Conservation (phyloP, 306 rosid genomes). For the Dalbergia oliveri region DNA sequence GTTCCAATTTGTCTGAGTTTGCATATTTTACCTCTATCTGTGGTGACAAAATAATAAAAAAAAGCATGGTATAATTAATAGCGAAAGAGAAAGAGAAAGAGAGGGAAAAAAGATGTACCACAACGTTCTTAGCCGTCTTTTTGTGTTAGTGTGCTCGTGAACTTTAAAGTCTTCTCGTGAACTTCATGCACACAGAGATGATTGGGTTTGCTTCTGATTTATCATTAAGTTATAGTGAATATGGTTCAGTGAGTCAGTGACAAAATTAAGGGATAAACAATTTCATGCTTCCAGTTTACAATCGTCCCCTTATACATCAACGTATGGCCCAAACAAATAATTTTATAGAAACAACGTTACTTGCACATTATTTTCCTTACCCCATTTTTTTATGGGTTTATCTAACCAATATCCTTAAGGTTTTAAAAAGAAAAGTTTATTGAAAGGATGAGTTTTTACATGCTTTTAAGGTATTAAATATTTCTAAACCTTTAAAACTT, state of each 20-base stretch:
- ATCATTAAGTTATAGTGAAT: constrained; percentile 50
- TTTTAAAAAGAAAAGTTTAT: too few species aligned
- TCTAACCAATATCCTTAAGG: too few species aligned
- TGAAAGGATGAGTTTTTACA: too few species aligned
- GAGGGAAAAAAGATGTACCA: constrained; percentile 24
- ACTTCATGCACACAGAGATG: constrained; percentile 46
- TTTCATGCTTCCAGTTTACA: constrained; percentile 23
- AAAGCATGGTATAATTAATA: constrained; percentile 24
- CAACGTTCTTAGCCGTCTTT: constrained; percentile 62
- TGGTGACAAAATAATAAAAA: constrained; percentile 22
- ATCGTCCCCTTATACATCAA: constrained; percentile 13
- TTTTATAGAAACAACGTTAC: background rate
- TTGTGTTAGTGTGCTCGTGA: constrained; percentile 72
- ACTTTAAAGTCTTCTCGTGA: constrained; percentile 64
- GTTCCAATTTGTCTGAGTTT: constrained; percentile 34
- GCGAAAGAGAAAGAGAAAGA: background rate
- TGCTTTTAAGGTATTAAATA: too few species aligned
- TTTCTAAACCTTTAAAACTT: too few species aligned
- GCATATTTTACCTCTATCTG: background rate
- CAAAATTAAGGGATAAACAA: constrained; percentile 40
- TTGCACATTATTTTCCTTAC: background rate
- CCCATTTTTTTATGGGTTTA: background rate
- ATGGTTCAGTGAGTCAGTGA: constrained; percentile 23
- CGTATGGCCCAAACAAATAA: constrained; percentile 26
- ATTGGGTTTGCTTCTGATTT: constrained; percentile 48